Base-by-base conservation (phyloP, 257 asterid species). In the Capsicum chinense region DNA sequence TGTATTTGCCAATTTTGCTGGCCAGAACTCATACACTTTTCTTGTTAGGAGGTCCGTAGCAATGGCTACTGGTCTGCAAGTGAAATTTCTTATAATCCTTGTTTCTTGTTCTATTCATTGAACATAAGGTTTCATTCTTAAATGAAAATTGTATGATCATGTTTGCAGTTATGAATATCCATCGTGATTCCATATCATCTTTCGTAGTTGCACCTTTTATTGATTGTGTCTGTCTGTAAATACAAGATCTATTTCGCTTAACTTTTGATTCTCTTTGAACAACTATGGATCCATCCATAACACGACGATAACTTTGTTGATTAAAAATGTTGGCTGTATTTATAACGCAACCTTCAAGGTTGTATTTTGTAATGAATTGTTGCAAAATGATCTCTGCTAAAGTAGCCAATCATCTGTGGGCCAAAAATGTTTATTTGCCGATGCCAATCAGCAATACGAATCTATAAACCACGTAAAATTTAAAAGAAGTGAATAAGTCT, bases 51-150 rank as follows among this genome's bases (percentile, higher is more conserved):
- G 88, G 99, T 94, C 86, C 97, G 99, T 95, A 33, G 98, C 99
- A 0, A 84, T 92, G 81, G 91, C 93, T 74, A 93, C 87, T 35
- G 99, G 99, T 69, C 79, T 95, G 85, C 99, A 95, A 85, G 99
- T 94, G 88, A 91, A 91, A 39, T 62, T 13, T 37, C n/a, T 39
- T 59, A 80, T 66, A 39, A 47, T 26, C 66, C 60, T 26, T 26
- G 26, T 26, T 1, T 44, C 56, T 73, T 73, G 80, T 48, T 60
- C 19, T 62, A 19, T 62, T 62, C 37, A 3, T 19, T 62, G 68
- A 62, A 62, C 68, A 62, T 62, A 19, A 62, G 5, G 14, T 8
- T 9, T 19, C 68, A 9, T 62, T 62, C 60, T 56, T 56, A 56
- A 56, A 12, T 56, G 56, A 6, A 50, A 50, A 6, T 9, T 7